Evolutionary conservation across 805 yeast species (phyloP).

Genomic region (Starmerella potacharoeniae): DNA sequence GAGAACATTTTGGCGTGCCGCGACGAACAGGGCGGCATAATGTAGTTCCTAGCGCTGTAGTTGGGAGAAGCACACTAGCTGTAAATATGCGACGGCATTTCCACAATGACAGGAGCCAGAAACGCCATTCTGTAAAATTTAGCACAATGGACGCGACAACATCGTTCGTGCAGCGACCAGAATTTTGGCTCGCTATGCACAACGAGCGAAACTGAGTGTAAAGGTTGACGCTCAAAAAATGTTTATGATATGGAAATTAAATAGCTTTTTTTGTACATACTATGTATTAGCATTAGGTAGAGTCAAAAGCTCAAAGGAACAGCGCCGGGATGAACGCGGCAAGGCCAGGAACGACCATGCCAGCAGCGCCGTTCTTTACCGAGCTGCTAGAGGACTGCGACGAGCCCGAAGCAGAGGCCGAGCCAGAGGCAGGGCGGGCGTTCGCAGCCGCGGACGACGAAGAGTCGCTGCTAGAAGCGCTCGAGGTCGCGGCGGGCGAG

Average conservation of each 20-base stretch:
- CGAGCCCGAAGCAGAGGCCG: background rate
- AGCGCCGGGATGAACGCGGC: constrained; percentile 15
- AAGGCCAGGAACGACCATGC: constrained; percentile 7
- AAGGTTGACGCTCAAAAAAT: background rate
- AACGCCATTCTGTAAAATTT: too few relatives aligned
- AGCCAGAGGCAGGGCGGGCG: background rate
- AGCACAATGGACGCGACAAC: too few relatives aligned
- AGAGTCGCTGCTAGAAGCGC: background rate
- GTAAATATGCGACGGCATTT: too few relatives aligned
- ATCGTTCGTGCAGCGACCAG: too few relatives aligned
- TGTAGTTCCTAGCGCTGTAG: background rate
- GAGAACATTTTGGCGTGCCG: constrained; percentile 21
- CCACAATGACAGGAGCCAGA: too few relatives aligned
- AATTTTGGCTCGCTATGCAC: background rate
- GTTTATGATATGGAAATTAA: background rate
- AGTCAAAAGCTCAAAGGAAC: constrained; percentile 3
- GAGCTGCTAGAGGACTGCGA: background rate
- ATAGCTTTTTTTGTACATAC: background rate
- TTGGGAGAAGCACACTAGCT: too few relatives aligned
- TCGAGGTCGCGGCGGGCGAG: background rate
- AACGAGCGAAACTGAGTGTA: too few relatives aligned
- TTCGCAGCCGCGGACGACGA: background rate
- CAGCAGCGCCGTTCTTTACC: constrained; percentile 11
- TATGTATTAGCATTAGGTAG: background rate
- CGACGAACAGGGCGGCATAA: constrained; percentile 8